Percentiles rank a stretch among this genome's conserved stretches.
Evolutionary conservation across 495 filamentous ascomycete genomes (phyloP).

Genomic region (Gamarada debralockiae): DNA sequence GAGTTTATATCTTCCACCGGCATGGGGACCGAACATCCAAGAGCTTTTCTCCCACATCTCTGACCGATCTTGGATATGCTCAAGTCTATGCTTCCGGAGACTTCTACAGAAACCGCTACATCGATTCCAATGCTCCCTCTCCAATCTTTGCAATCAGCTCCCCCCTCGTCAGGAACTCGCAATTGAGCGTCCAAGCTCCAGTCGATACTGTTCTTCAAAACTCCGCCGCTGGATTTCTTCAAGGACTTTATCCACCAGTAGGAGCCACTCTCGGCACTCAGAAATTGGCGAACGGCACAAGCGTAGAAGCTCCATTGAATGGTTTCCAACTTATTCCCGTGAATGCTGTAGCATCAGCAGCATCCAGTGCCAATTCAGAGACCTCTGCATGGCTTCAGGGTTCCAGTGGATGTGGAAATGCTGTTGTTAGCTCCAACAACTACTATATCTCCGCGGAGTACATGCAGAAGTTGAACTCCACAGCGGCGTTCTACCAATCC

Average conservation of each 20-base stretch:
- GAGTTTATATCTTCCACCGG: conserved; percentile 65
- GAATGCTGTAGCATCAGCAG: conserved; percentile 33
- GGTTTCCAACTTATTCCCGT: conserved; percentile 82
- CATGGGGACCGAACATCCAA: conserved; percentile 73
- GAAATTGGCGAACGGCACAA: conserved; percentile 56
- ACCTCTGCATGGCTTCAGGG: conserved; percentile 25
- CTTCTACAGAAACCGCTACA: conserved; percentile 61
- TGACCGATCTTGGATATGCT: conserved; percentile 65
- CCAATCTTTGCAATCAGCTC: conserved; percentile 55
- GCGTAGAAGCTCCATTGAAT: conserved; percentile 52
- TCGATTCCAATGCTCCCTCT: conserved; percentile 40
- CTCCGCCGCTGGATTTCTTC: conserved; percentile 72
- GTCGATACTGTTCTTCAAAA: conserved; percentile 52
- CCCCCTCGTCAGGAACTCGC: conserved; percentile 52
- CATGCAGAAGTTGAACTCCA: conserved; percentile 13
- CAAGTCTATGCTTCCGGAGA: conserved; percentile 58
- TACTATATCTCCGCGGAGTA: conserved; percentile 46
- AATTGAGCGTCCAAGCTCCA: conserved; percentile 49
- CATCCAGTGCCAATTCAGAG: conserved; percentile 44
- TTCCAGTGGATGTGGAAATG: conserved; percentile 39
- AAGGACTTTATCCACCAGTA: conserved; percentile 76
- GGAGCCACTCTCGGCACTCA: conserved; percentile 42
- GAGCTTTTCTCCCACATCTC: conserved; percentile 39
- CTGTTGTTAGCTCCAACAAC: conserved; percentile 56
- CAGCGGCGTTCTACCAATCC: conserved; percentile 16